Conservation (phyloP, 169 alveolate species). For the Cryptosporidium meleagridis region DNA sequence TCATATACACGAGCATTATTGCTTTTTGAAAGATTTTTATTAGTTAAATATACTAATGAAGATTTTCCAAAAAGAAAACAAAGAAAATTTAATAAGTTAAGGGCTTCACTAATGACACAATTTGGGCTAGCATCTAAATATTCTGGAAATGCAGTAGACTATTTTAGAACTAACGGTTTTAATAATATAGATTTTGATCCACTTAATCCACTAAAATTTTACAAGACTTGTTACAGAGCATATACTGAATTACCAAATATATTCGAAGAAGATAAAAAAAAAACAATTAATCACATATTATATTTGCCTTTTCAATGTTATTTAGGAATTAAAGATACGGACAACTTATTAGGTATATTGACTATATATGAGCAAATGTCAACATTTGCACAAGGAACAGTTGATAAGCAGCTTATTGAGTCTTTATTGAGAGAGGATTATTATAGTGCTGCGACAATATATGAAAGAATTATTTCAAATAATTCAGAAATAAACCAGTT, state of each 20-base stretch:
- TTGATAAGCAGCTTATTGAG: slow-evolving; percentile 45
- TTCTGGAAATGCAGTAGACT: slow-evolving; percentile 63
- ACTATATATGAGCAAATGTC: slow-evolving; percentile 54
- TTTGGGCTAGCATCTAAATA: slow-evolving; percentile 38
- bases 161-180: slow-evolving; percentile 61
- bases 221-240: slow-evolving; percentile 1
- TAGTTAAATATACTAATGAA: not conserved
- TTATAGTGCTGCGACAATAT: slow-evolving; percentile 32
- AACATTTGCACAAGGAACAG: not conserved
- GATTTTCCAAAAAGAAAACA: slow-evolving; percentile 29
- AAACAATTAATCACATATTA: slow-evolving; percentile 27
- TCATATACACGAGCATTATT: slow-evolving; percentile 57
- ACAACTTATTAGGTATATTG: slow-evolving; percentile 54
- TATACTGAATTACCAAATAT: slow-evolving; percentile 19
- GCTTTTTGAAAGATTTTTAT: slow-evolving; percentile 59
- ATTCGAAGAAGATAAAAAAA: slow-evolving; percentile 27
- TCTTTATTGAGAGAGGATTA: slow-evolving; percentile 46
- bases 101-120: slow-evolving; percentile 30
- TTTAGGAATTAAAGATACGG: slow-evolving; percentile 58
- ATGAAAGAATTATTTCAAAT: slow-evolving; percentile 41
- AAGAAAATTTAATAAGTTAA: not conserved
- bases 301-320: slow-evolving; percentile 61
- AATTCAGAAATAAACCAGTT: slow-evolving; percentile 7
- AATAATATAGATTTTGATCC: slow-evolving; percentile 57
- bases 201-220: slow-evolving; percentile 45